Base-by-base conservation (phyloP, 164 flowering plant species). In the Cinnamomum micranthum region DNA sequence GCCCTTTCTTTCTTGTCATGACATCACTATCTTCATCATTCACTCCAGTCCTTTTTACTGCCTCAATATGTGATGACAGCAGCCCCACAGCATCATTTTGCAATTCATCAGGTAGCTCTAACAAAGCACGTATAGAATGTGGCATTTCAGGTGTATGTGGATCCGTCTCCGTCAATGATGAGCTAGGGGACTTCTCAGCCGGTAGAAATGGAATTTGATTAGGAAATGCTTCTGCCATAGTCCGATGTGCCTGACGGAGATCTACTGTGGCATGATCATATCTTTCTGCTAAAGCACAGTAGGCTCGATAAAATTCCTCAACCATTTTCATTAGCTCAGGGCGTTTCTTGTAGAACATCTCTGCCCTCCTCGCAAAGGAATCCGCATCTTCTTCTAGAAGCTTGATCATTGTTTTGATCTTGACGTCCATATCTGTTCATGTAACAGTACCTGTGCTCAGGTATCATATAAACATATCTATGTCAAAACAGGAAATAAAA, bases 141-240 rank as follows among this genome's bases (percentile, higher is more conserved):
- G 81, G 77, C 74, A 80, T 83, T 71, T 87, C 91, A 12, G 89
- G 89, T n/a, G 91, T 83, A 41, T 86, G 87, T 13, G 89, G 88
- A 63, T 85, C 92, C 6, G 67, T 66, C 59, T 80, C 92, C 63
- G 77, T 62, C 7, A 70, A 72, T 41, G 86, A 83, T 76, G 90
- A 79, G 28, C 76, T 75, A 10, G 87, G 75, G 55, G 90, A 85
- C 51, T 86, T 90, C 24, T 90, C 96, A 58, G 71, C 73, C 62
- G 83, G 72, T 51, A 65, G 72, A 75, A 74, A 80, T 13, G 91
- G 91, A 12, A 86, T 81, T 76, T 92, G 88, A 75, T 89, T 85
- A 35, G 97, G 93, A 73, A 89, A 92, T 47, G 93, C 91, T 77
- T 85, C 85, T 41, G 87, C 88, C 81, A 94, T 92, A 50, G 94